Base-by-base conservation (phyloP, 768 basidiomycete genomes). In the Pleurotus pulmonarius region DNA sequence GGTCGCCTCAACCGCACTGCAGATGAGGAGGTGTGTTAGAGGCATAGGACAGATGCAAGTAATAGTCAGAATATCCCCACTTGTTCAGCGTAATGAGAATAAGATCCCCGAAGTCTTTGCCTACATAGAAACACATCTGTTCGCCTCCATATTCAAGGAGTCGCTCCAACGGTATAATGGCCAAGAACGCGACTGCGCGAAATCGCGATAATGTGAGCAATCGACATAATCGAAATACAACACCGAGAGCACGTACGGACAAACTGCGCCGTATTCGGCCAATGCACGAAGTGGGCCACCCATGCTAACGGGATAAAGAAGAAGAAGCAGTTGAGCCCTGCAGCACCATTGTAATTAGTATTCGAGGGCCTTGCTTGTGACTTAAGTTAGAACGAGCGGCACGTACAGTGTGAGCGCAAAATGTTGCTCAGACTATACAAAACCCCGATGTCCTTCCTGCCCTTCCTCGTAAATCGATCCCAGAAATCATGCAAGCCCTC, bases 1-100 rank as follows among this genome's bases (percentile, higher is more conserved):
- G 0, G 86, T 85, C 0, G 82, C 88, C 69, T 91, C 89, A 1
- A 91, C 86, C 6, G 81, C 72, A 64, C 87, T 89, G 56, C 3
- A 22, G 49, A 29, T 1, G 22, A 26, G 24, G 9, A 56, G 44
- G 26, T 11, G 47, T 58, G 29, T 20, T 20, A 20, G 20, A 20
- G 20, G 3, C 20, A 20, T 20, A 20, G 20, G 20, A 20, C 20
- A 20, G 20, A 20, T 20, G 20, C n/a, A n/a, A n/a, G n/a, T 20
- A 20, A 20, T 20, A 20, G 20, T 20, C n/a, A 4, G 46, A 25
- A 9, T 7, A 18, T 29, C 25, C 78, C 44, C 51, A 86, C 86
- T 89, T 89, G 69, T 85, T 85, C 40, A 88, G 65, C 0, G 86
- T 84, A 39, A 88, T 74, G 11, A 79, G 70, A 18, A 88, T 65